These are phyloP conservation scores for Puccinia polysora DNA, from an alignment of 1,284 basidiomycete species.

Conservation along the genomic window DNA sequence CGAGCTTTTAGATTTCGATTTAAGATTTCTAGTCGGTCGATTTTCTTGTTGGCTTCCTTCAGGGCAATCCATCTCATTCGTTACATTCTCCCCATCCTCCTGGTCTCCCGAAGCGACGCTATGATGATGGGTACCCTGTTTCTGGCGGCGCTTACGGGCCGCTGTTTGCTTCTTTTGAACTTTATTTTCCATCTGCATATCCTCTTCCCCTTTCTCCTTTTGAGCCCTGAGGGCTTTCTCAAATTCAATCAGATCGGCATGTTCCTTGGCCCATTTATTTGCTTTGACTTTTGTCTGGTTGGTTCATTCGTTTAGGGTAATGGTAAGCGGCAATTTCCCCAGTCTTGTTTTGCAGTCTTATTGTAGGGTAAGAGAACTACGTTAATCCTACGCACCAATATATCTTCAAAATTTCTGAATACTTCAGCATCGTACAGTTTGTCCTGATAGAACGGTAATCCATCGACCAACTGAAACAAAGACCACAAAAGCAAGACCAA, in stretches of 20 bases:
- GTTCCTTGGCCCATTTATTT: constrained; percentile 41
- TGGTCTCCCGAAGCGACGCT: background rate
- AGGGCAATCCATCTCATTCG: background rate
- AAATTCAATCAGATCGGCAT: constrained; percentile 38
- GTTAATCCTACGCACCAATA: constrained; percentile 64
- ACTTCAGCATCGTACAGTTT: constrained; percentile 86
- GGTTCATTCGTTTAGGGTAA: background rate
- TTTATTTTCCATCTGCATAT: constrained; percentile 18
- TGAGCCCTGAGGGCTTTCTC: constrained; percentile 14
- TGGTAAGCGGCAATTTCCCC: background rate
- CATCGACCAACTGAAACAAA: constrained; percentile 32
- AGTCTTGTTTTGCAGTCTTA: background rate
- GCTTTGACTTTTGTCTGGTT: constrained; percentile 29
- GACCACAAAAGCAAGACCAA: background rate
- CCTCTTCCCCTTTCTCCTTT: constrained; percentile 37
- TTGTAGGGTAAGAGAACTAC: background rate
- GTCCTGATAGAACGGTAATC: constrained; percentile 80
- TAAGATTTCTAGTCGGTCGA: too few species aligned
- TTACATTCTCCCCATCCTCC: background rate
- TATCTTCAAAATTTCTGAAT: constrained; percentile 78
- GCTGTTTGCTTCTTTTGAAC: constrained; percentile 29
- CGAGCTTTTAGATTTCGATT: too few species aligned
- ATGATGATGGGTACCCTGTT: background rate
- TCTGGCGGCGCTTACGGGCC: background rate
- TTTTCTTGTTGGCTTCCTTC: too few species aligned